Base-by-base conservation (phyloP, 202 grass and related monocot species). In the Panicum virgatum region DNA sequence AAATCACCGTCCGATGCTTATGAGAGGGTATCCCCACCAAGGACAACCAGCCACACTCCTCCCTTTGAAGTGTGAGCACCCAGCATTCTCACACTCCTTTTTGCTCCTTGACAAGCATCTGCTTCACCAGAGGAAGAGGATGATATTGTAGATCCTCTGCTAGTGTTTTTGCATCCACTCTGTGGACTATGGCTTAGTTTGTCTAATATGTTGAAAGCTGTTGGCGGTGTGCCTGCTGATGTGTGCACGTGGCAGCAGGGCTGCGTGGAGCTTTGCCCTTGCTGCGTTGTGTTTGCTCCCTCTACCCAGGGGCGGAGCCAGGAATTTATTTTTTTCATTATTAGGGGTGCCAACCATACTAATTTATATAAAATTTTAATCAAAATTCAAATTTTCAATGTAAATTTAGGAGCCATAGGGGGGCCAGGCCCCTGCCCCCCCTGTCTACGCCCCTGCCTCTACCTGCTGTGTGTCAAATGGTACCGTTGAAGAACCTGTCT, bases 1-100 rank as follows among this genome's bases (percentile, higher is more conserved):
- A 15, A 34, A 47, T 30, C 91, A 77, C 83, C 68, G 5, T 97
- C 92, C 0, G 94, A 97, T 39, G 88, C 94, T 69, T 97, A 94
- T 23, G 90, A 89, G 72, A 94, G 88, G 82, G 84, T 76, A 42
- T 69, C 79, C 20, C 39, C 85, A 18, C 40, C 83, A 11, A 88
- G 76, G 22, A 58, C 88, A 2, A 86, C 83, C 60, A 89, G 78
- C 29, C 76, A 84, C 2, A 53, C 86, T 68, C 83, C 93, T 74
- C 45, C 86, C 9, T 92, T 89, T 72, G 93, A 92, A 81, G 88
- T 96, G 88, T 96, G 88, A 96, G 10, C 12, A 4, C 4, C 18
- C 8, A n/a, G 47, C 36, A 34, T 3, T 68, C 43, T 75, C 84
- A 46, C 46, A 6, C 74, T 40, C 29, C 68, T 82, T 86, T 89